phyloP scores from a whole-genome alignment of 805 yeast genomes.

The Millerago galiae region DNA sequence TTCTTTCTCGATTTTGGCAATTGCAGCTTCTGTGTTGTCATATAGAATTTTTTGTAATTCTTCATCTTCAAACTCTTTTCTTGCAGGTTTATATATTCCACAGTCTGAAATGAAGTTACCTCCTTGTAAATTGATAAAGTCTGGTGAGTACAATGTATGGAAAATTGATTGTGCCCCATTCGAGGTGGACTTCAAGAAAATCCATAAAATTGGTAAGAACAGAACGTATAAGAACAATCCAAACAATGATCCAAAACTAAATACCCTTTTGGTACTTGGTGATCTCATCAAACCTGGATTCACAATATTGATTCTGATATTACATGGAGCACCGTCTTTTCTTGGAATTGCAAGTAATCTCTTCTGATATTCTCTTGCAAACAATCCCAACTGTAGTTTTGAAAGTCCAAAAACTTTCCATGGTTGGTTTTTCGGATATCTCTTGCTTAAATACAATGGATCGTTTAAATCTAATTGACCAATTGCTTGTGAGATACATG shows the following conservation, averaged over 20 bases:
- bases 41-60: constrained; percentile 55
- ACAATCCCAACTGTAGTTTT: constrained; percentile 67
- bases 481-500: constrained; percentile 72
- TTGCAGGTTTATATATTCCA: constrained; percentile 41
- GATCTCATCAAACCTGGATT: constrained; percentile 94
- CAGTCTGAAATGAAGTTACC: constrained; percentile 76
- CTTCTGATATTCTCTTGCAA: constrained; percentile 75
- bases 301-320: constrained; percentile 64
- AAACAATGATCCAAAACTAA: constrained; percentile 67
- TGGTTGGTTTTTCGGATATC: constrained; percentile 58
- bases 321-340: constrained; percentile 64
- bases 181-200: constrained; percentile 65
- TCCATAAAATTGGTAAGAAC: constrained; percentile 76
- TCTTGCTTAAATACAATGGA: constrained; percentile 52
- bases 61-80: constrained; percentile 58
- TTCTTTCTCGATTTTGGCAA: constrained; percentile 58
- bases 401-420: constrained; percentile 79
- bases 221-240: constrained; percentile 60
- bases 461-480: constrained; percentile 60
- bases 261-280: constrained; percentile 71
- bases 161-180: constrained; percentile 79
- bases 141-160: constrained; percentile 67
- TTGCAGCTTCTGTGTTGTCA: constrained; percentile 51
- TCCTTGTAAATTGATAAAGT: constrained; percentile 52
- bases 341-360: constrained; percentile 52